Conservation (phyloP, 768 basidiomycete genomes). For the Boletus patriciae region DNA sequence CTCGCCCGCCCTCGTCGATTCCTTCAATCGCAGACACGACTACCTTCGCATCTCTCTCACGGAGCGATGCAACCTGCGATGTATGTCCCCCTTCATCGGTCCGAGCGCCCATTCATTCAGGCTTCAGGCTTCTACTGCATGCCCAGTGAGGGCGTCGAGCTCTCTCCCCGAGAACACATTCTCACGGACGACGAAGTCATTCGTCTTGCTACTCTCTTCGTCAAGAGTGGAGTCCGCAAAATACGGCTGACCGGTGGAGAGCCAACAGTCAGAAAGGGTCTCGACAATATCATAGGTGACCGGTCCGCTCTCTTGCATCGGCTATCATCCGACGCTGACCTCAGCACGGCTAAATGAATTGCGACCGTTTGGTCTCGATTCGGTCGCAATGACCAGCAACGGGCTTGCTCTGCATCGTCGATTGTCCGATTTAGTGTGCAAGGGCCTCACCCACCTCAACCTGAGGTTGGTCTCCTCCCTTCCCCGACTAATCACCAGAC, state of each 20-base stretch:
- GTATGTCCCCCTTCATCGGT: conserved; percentile 38
- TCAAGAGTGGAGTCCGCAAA: conserved; percentile 79
- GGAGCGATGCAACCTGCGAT: conserved; percentile 85
- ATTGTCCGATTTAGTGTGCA: conserved; percentile 62
- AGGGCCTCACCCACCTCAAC: conserved; percentile 77
- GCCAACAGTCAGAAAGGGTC: conserved; percentile 77
- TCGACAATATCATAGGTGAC: conserved; percentile 67
- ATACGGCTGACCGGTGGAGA: conserved; percentile 89
- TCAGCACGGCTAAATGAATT: conserved; percentile 63
- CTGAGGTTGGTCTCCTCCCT: conserved; percentile 47
- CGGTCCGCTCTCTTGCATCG: conserved; percentile 2
- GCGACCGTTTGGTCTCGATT: conserved; percentile 58
- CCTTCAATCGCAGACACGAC: conserved; percentile 68
- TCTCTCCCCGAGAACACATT: conserved; percentile 67
- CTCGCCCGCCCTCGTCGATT: conserved; percentile 60
- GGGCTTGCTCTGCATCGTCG: conserved; percentile 74
- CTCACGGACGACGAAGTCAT: conserved; percentile 76
- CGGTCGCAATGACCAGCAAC: conserved; percentile 87
- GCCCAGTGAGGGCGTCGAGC: conserved; percentile 76
- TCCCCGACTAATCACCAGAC: conserved; percentile 2
- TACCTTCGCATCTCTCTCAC: conserved; percentile 89
- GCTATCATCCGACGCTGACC: conserved; percentile 7
- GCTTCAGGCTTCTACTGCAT: conserved; percentile 84
- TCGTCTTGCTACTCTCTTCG: conserved; percentile 73
- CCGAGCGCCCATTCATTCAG: neutral